phyloP scores from a whole-genome alignment of 257 asterid genomes.

The Solanum chiquidenum region DNA sequence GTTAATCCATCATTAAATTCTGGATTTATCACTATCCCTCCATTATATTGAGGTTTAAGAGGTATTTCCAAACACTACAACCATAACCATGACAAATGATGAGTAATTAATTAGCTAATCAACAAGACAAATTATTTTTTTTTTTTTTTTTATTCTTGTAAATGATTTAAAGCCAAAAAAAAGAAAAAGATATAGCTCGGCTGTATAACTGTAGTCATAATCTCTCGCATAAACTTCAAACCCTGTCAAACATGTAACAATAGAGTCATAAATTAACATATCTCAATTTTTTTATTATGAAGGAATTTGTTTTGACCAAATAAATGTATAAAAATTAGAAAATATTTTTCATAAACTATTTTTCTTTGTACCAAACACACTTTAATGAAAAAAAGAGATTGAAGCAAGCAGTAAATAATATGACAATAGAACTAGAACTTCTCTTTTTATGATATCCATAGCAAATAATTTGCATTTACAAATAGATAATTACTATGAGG shows the following conservation, averaged over 20 bases:
- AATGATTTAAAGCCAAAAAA: background rate
- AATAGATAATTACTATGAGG: background rate
- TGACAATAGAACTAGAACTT: background rate
- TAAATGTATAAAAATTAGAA: background rate
- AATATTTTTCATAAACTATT: background rate
- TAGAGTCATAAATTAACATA: background rate
- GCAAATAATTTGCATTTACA: background rate
- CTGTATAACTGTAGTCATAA: background rate
- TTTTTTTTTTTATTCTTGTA: background rate
- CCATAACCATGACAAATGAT: background rate
- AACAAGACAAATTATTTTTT: background rate
- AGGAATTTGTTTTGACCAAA: background rate
- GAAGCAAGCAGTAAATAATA: background rate
- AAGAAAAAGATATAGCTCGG: background rate
- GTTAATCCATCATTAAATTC: constrained; percentile 11
- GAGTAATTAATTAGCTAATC: background rate
- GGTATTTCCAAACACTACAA: constrained; percentile 26
- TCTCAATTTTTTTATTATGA: background rate
- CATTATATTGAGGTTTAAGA: constrained; percentile 21
- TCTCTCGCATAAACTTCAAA: background rate
- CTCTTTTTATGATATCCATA: background rate
- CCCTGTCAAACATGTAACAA: background rate
- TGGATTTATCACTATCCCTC: constrained; percentile 28
- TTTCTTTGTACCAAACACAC: background rate
- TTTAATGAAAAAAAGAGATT: background rate